Percentiles rank a stretch among this genome's conserved stretches.
Conservation (phyloP, 176 grass and related monocot species). For the maize (Zea mays) region Zm-B73-REFERENCE-NAM-5.0 NC_050096.1:57673501-57674000, state of each 20-base stretch:
- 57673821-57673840: slow-evolving; percentile 59
- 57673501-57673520: slow-evolving; percentile 51
- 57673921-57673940: background rate
- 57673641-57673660: slow-evolving; percentile 57
- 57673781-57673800: slow-evolving; percentile 59
- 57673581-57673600: background rate
- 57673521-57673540: slow-evolving; percentile 54
- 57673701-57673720: slow-evolving; percentile 67
- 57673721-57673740: slow-evolving; percentile 65
- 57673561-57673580: background rate
- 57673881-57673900: background rate
- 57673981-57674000: background rate
- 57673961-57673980: background rate
- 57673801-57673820: slow-evolving; percentile 65
- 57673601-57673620: background rate
- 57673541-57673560: slow-evolving; percentile 65
- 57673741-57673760: slow-evolving; percentile 57
- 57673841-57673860: background rate
- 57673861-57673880: background rate
- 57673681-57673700: slow-evolving; percentile 50
- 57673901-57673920: background rate
- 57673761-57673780: slow-evolving; percentile 64
- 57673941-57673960: background rate
- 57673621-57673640: slow-evolving; percentile 23
- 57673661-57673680: slow-evolving; percentile 58